Percentiles rank a stretch among this genome's conserved stretches.
These are phyloP conservation scores for Xylaria digitata DNA, from an alignment of 2,329 filamentous ascomycete genomes.

Conservation along the genomic window DNA sequence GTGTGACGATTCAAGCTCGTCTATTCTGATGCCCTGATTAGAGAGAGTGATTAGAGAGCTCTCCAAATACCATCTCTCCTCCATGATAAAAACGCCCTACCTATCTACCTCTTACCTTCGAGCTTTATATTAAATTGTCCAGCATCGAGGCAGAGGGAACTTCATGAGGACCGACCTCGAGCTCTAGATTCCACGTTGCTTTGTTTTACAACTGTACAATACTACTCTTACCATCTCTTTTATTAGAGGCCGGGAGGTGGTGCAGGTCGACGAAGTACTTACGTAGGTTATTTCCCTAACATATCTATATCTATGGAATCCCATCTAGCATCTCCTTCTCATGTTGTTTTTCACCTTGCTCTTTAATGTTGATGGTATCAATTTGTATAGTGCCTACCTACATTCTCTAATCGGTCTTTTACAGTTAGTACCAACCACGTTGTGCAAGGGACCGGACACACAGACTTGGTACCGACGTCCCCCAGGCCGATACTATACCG, in stretches of 20 bases:
- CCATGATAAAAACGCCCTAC: conserved; percentile 33
- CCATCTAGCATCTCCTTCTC: neutral
- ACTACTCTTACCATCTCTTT: conserved; percentile 1
- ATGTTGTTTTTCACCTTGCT: conserved; percentile 2
- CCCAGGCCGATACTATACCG: conserved; percentile 21
- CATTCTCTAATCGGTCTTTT: neutral
- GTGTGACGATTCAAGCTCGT: conserved; percentile 38
- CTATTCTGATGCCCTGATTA: neutral
- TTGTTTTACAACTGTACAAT: conserved; percentile 18
- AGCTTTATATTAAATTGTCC: conserved; percentile 2
- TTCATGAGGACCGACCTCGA: neutral
- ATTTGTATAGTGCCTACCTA: neutral
- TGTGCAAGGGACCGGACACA: neutral
- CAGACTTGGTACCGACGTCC: conserved; percentile 17
- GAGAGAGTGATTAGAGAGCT: conserved; percentile 9
- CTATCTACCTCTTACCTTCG: conserved; percentile 3
- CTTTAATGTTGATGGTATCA: neutral
- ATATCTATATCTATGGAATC: neutral
- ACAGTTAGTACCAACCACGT: conserved; percentile 1
- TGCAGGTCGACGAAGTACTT: conserved; percentile 3
- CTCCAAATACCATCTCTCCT: conserved; percentile 25
- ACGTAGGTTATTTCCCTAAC: neutral
- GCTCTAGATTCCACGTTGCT: conserved; percentile 2
- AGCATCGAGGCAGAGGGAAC: conserved; percentile 11
- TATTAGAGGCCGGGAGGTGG: conserved; percentile 13